Evolutionary conservation across 352 stramenopile genomes (phyloP).

Genomic region (Globisporangium abappressorium): DNA sequence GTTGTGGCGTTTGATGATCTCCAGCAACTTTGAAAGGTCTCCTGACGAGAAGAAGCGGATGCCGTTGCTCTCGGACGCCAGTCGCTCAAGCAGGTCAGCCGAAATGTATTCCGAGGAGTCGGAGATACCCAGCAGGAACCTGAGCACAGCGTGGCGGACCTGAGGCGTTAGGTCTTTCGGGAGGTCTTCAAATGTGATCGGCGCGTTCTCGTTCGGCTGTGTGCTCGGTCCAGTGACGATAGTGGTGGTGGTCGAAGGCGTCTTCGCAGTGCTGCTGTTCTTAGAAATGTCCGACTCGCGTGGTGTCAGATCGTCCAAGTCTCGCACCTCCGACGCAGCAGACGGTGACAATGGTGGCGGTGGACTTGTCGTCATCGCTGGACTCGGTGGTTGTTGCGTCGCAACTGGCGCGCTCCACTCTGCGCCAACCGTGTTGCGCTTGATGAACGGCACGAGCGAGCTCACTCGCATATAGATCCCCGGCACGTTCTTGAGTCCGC

Average conservation of each 20-base stretch:
- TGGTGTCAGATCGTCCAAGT: slow-evolving; percentile 1
- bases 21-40: slow-evolving; percentile 3
- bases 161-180: background rate
- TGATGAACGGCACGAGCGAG: slow-evolving; percentile 25
- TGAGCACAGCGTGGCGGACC: slow-evolving; percentile 7
- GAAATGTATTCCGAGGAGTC: background rate
- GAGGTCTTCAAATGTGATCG: slow-evolving; percentile 5
- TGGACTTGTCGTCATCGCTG: background rate
- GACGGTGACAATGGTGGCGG: background rate
- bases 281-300: background rate
- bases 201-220: background rate
- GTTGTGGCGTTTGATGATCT: slow-evolving; percentile 13
- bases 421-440: slow-evolving; percentile 20
- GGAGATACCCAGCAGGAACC: slow-evolving; percentile 5
- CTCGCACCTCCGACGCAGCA: background rate
- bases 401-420: background rate
- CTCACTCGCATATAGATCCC: slow-evolving; percentile 39
- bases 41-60: slow-evolving; percentile 15
- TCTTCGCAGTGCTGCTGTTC: background rate
- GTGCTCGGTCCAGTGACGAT: background rate
- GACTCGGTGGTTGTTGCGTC: background rate
- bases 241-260: background rate
- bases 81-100: background rate
- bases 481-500: slow-evolving; percentile 27
- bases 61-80: background rate